Evolutionary conservation across 1,284 basidiomycete species (phyloP).

Genomic region (Baeospora myosura): DNA sequence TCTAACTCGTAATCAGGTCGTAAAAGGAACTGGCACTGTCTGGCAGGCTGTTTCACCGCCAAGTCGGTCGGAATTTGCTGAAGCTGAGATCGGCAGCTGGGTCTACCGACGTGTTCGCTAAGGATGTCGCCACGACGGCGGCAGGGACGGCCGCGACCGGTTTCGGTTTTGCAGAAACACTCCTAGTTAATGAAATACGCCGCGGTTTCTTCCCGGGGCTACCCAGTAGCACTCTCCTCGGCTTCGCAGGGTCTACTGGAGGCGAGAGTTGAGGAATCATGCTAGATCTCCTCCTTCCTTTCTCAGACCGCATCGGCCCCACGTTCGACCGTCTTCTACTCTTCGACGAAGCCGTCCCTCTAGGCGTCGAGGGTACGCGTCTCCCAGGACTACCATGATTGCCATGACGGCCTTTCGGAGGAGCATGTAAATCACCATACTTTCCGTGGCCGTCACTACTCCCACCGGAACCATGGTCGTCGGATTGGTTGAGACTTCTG

Average conservation of each 20-base stretch:
- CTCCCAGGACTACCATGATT: slow-evolving; percentile 35
- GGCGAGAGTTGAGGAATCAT: slow-evolving; percentile 62
- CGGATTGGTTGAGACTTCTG: slow-evolving; percentile 45
- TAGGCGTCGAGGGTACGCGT: slow-evolving; percentile 44
- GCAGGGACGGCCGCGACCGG: too few species aligned
- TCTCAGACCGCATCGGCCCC: slow-evolving; percentile 64
- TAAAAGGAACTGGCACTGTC: too few species aligned
- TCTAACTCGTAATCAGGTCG: too few species aligned
- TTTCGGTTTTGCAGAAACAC: slow-evolving; percentile 5
- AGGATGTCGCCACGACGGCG: slow-evolving; percentile 21
- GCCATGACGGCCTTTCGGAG: background rate
- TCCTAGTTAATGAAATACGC: slow-evolving; percentile 47
- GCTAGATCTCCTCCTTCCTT: slow-evolving; percentile 65
- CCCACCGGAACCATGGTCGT: slow-evolving; percentile 17
- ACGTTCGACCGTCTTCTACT: slow-evolving; percentile 63
- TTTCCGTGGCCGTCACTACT: slow-evolving; percentile 12
- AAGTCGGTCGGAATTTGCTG: slow-evolving; percentile 37
- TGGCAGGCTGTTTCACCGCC: slow-evolving; percentile 45
- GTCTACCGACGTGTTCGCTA: slow-evolving; percentile 36
- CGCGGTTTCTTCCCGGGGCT: slow-evolving; percentile 61
- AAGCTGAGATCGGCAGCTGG: slow-evolving; percentile 46
- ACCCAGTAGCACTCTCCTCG: slow-evolving; percentile 35
- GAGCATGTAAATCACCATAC: background rate
- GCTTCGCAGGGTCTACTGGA: slow-evolving; percentile 25
- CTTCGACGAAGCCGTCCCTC: slow-evolving; percentile 27